Percentiles rank a stretch among this genome's conserved stretches.
These are phyloP conservation scores for Beta vulgaris DNA, from an alignment of 148 eudicot genomes.

Conservation along the genomic window DNA sequence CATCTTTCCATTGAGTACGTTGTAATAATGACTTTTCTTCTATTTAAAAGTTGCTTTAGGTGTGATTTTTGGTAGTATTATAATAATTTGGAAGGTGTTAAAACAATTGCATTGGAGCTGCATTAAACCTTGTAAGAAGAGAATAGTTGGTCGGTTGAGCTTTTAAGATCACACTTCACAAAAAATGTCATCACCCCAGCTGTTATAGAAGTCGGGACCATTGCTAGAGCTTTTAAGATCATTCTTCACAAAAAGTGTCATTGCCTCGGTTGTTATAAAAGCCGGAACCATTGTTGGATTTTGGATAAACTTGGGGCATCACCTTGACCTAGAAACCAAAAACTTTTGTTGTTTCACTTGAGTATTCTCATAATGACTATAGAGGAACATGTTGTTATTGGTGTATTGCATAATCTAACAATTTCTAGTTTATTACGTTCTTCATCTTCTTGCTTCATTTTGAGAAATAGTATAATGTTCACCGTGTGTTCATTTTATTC, in stretches of 20 bases:
- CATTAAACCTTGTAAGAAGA: background rate
- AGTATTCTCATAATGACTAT: background rate
- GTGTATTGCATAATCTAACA: too few species aligned
- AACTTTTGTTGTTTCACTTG: background rate
- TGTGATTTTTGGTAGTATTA: background rate
- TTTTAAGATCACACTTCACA: background rate
- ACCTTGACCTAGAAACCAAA: background rate
- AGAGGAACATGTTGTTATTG: background rate
- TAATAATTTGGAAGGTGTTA: background rate
- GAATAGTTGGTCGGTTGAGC: background rate
- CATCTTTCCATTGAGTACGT: background rate
- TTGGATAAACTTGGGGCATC: background rate
- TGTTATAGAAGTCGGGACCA: background rate
- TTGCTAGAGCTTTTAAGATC: too few species aligned
- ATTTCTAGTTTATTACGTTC: too few species aligned
- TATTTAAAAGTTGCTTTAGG: conserved; percentile 3
- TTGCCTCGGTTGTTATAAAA: too few species aligned
- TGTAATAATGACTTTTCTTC: background rate
- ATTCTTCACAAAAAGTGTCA: too few species aligned
- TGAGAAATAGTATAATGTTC: too few species aligned
- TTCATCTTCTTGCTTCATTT: too few species aligned
- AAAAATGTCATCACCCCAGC: background rate
- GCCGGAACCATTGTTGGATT: background rate
- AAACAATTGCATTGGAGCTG: background rate
- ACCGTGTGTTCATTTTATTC: too few species aligned